Percentiles rank a stretch among this genome's conserved stretches.
Evolutionary conservation across 148 eudicot species (phyloP).

Genomic region (Rhododendron simsii): DNA sequence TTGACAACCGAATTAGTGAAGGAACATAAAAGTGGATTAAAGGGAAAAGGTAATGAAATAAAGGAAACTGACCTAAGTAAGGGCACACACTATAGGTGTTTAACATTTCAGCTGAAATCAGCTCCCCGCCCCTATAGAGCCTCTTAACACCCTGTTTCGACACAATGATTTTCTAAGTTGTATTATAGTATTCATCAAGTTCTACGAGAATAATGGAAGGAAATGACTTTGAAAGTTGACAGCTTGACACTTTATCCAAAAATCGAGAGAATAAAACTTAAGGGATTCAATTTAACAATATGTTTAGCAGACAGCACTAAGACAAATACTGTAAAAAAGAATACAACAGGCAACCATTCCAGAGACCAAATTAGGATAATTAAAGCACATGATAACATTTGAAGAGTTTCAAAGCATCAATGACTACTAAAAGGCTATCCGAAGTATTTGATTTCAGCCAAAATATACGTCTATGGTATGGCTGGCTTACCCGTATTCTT

Average conservation of each 20-base stretch:
- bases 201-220: conserved; percentile 45
- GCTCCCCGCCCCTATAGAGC: conserved; percentile 85
- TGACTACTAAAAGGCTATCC: not conserved
- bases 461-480: conserved; percentile 31
- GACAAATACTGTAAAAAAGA: not conserved
- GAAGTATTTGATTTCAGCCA: not conserved
- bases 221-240: conserved; percentile 26
- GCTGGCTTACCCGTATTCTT: conserved; percentile 42
- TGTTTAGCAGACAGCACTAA: not conserved
- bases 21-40: conserved; percentile 38
- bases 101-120: conserved; percentile 76
- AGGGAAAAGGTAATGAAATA: conserved; percentile 35
- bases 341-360: conserved; percentile 3
- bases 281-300: conserved; percentile 13
- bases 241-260: conserved; percentile 32
- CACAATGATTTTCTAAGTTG: conserved; percentile 73
- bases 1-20: conserved; percentile 22
- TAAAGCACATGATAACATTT: not conserved
- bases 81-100: conserved; percentile 63
- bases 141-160: conserved; percentile 87
- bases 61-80: conserved; percentile 71
- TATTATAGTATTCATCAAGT: conserved; percentile 9
- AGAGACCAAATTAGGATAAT: not conserved
- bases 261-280: conserved; percentile 29
- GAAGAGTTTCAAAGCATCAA: not conserved